Evolutionary conservation across 495 filamentous ascomycete genomes (phyloP).

Genomic region (Antarctomyces pellizariae): DNA sequence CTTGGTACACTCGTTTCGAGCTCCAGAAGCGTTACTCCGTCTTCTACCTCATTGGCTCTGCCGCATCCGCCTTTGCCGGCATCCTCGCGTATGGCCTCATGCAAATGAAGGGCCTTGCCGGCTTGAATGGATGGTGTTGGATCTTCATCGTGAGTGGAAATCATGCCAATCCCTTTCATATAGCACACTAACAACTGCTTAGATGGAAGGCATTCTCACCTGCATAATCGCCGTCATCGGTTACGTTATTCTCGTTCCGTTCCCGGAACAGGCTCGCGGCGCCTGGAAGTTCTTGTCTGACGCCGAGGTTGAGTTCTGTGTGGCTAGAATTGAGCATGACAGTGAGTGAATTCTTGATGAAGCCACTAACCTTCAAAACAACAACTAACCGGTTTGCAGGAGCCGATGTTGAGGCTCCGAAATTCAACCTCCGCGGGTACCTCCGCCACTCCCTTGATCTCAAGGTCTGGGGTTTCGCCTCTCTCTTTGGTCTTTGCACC

Average conservation of each 20-base stretch:
- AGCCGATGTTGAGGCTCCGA: conserved; percentile 24
- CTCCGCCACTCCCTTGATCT: conserved; percentile 22
- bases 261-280: conserved; percentile 27
- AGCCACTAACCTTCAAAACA: no score
- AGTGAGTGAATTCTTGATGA: no score
- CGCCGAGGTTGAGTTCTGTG: conserved; percentile 27
- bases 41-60: conserved; percentile 40
- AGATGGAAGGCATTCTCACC: conserved; percentile 17
- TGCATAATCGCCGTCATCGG: conserved; percentile 19
- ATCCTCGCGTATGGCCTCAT: conserved; percentile 43
- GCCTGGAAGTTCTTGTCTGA: conserved; percentile 30
- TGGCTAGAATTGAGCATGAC: conserved; percentile 32
- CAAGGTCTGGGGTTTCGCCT: conserved; percentile 34
- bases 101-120: conserved; percentile 26
- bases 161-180: conserved; percentile 15
- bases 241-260: conserved; percentile 32
- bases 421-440: conserved; percentile 27
- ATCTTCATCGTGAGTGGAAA: conserved; percentile 15
- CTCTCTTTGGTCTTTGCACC: conserved; percentile 32
- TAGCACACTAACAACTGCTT: no score
- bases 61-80: conserved; percentile 35
- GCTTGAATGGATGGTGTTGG: conserved; percentile 36
- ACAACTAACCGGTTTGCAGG: no score
- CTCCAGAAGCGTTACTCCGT: conserved; percentile 37
- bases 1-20: conserved; percentile 42